Percentiles rank a stretch among this genome's conserved stretches.
phyloP scores from a whole-genome alignment of 169 alveolate genomes.

The Sarcocystis neurona region DNA sequence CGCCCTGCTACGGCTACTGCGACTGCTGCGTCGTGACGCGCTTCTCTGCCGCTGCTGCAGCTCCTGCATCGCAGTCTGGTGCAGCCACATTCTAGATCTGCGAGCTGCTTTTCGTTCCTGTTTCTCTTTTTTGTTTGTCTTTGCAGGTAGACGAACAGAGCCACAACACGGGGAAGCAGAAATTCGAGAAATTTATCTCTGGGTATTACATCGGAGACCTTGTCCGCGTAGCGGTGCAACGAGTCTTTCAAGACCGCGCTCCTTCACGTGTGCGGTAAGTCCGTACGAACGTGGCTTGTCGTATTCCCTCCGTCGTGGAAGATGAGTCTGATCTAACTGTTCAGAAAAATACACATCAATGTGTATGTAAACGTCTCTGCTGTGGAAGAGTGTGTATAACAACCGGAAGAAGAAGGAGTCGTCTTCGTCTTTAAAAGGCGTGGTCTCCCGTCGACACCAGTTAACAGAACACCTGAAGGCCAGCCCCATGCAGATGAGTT shows the following conservation, averaged over 20 bases:
- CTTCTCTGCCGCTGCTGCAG: neutral
- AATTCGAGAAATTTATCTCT: constrained; percentile 84
- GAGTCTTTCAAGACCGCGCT: constrained; percentile 77
- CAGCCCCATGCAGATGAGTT: too few species aligned
- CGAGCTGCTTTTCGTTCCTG: neutral
- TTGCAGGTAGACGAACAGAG: constrained; percentile 67
- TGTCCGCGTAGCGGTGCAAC: constrained; percentile 77
- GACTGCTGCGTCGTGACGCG: too few species aligned
- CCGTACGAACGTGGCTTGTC: constrained; percentile 53
- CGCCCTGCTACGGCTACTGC: neutral
- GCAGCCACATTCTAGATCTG: neutral
- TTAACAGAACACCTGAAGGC: too few species aligned
- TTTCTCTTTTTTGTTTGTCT: neutral
- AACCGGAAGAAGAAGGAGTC: neutral
- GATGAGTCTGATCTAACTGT: neutral
- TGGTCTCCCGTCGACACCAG: too few species aligned
- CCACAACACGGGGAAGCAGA: constrained; percentile 84
- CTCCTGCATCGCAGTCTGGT: neutral
- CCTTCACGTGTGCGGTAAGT: constrained; percentile 79
- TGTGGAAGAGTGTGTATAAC: neutral
- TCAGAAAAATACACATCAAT: too few species aligned
- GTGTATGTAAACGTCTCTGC: neutral
- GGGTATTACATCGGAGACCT: constrained; percentile 90
- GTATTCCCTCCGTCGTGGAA: neutral
- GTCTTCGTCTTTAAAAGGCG: neutral